Conservation (phyloP, 129 eudicot genomes). For the Daucus carota region DNA sequence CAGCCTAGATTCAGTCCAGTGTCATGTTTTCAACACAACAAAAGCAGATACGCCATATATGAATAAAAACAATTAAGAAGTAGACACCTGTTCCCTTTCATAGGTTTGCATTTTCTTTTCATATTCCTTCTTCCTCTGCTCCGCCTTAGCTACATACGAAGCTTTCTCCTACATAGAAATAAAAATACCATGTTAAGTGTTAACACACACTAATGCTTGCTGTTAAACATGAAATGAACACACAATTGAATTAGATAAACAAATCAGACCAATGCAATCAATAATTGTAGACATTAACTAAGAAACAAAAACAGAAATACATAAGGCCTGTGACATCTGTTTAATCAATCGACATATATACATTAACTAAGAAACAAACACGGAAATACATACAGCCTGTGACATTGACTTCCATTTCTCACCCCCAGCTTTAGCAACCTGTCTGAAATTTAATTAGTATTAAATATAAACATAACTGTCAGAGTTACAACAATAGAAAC, state of each 20-base stretch:
- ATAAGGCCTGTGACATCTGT: too few species aligned
- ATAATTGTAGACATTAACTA: too few species aligned
- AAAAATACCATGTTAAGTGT: too few species aligned
- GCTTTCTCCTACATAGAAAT: neutral
- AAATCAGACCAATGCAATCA: neutral
- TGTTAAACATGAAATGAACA: neutral
- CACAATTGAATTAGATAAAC: neutral
- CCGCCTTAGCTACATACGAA: neutral
- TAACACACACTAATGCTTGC: neutral
- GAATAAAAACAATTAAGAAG: neutral
- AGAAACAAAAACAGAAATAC: too few species aligned
- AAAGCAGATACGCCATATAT: neutral
- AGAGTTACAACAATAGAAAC: too few species aligned
- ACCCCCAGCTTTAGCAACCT: too few species aligned
- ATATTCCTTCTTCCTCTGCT: neutral
- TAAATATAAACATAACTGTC: too few species aligned
- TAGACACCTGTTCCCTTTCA: neutral
- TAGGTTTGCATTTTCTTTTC: neutral
- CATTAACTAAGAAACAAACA: too few species aligned
- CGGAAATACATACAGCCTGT: too few species aligned
- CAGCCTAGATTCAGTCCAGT: neutral
- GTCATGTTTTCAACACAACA: neutral
- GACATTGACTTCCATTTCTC: too few species aligned
- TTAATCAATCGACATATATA: too few species aligned
- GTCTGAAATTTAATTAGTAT: too few species aligned